These are phyloP conservation scores for Mycena leptocephala DNA, from an alignment of 768 basidiomycete genomes.

Conservation along the genomic window DNA sequence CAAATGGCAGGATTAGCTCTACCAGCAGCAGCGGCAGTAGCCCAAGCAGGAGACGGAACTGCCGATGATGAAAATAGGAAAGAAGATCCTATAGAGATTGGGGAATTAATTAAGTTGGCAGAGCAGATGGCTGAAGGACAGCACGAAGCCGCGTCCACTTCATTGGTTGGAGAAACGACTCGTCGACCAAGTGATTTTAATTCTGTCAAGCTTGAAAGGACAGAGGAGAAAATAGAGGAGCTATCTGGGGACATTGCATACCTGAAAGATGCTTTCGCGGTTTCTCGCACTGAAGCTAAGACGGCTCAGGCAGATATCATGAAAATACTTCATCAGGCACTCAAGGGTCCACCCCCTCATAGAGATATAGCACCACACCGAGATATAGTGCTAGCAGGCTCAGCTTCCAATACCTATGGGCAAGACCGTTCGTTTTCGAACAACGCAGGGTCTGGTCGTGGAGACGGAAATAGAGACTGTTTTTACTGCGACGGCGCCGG, in stretches of 20 bases:
- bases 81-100: neutral
- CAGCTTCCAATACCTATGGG: neutral
- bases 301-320: neutral
- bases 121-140: neutral
- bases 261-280: neutral
- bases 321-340: neutral
- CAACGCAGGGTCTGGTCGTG: neutral
- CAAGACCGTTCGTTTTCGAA: too few species aligned
- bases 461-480: neutral
- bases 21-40: neutral
- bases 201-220: neutral
- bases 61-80: neutral
- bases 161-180: too few species aligned
- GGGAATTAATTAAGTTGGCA: neutral
- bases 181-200: too few species aligned
- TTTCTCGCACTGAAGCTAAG: neutral
- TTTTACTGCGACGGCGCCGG: neutral
- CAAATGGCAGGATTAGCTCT: neutral
- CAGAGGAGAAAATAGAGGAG: neutral
- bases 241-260: neutral
- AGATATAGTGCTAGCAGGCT: neutral
- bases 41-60: too few species aligned
- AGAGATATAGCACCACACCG: neutral
- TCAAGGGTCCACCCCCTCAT: neutral
- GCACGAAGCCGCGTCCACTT: neutral